Conservation (phyloP, 225 moss, liverwort and hornwort genomes). For the Straminergon stramineum region DNA sequence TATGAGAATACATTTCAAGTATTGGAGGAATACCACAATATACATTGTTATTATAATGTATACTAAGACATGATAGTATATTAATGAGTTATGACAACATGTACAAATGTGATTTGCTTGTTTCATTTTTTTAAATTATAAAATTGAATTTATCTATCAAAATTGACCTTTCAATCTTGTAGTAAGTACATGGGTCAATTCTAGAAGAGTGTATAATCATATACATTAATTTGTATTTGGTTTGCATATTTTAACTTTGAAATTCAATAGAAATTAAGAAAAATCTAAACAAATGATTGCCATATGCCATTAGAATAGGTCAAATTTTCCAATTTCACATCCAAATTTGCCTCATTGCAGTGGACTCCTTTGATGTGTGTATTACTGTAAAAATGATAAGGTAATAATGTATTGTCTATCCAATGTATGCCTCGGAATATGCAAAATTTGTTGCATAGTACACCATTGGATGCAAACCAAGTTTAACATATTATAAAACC, state of each 20-base stretch:
- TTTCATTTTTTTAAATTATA: background rate
- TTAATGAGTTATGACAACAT: background rate
- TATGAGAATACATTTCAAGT: background rate
- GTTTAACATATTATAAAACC: too few species aligned
- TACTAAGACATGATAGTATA: background rate
- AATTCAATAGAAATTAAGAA: background rate
- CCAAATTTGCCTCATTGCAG: background rate
- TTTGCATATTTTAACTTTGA: background rate
- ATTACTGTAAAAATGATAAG: rapidly evolving
- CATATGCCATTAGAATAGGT: too few species aligned
- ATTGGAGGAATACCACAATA: background rate
- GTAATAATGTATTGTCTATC: rapidly evolving
- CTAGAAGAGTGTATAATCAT: rapidly evolving
- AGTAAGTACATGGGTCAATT: too few species aligned
- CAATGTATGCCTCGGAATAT: too few species aligned
- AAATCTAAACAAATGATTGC: too few species aligned
- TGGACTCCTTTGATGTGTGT: background rate
- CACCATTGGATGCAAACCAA: rapidly evolving
- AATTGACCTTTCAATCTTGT: background rate
- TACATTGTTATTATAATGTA: background rate
- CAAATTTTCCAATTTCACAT: background rate
- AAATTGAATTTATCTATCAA: background rate
- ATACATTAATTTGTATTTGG: rapidly evolving
- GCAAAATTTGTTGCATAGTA: background rate
- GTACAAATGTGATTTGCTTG: background rate